Evolutionary conservation across 352 stramenopile species (phyloP).

Genomic region (Phytophthora pistaciae): DNA sequence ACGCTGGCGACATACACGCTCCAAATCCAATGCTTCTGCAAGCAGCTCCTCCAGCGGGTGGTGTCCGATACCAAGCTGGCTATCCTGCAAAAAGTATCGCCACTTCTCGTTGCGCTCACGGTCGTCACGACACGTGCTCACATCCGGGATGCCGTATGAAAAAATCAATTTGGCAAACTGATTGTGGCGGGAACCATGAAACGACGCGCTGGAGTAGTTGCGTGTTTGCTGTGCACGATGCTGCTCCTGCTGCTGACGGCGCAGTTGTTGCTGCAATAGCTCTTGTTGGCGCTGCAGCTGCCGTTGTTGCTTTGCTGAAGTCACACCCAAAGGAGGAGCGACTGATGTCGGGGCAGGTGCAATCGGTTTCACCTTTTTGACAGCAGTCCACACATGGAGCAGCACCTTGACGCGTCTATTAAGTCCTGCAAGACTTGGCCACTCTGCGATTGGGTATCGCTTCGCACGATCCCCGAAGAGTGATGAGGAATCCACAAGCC

Average conservation of each 20-base stretch:
- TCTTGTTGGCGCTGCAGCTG: conserved; percentile 20
- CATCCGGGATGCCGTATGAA: conserved; percentile 80
- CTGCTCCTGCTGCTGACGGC: conserved; percentile 26
- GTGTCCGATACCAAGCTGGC: conserved; percentile 45
- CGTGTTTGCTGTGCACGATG: conserved; percentile 31
- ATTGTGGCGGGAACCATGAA: conserved; percentile 51
- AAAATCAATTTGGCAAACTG: conserved; percentile 86
- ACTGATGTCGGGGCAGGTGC: conserved; percentile 8
- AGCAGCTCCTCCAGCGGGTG: conserved; percentile 58
- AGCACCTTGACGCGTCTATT: conserved; percentile 67
- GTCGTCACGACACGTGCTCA: conserved; percentile 59
- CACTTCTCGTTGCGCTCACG: conserved; percentile 75
- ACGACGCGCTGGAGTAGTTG: conserved; percentile 25
- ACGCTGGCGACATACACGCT: conserved; percentile 64
- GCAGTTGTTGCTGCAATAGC: conserved; percentile 26
- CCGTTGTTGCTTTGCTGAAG: conserved; percentile 18
- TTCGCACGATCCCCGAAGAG: conserved; percentile 69
- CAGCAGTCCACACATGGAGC: conserved; percentile 54
- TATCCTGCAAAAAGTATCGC: conserved; percentile 80
- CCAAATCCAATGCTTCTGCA: conserved; percentile 67
- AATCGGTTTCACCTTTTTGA: conserved; percentile 28
- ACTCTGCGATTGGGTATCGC: conserved; percentile 30
- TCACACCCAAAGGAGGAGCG: conserved; percentile 13
- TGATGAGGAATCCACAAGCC: conserved; percentile 49
- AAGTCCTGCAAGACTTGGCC: conserved; percentile 58